phyloP scores from a whole-genome alignment of 2,329 filamentous ascomycete species.

The Aurifilum marmelostoma region DNA sequence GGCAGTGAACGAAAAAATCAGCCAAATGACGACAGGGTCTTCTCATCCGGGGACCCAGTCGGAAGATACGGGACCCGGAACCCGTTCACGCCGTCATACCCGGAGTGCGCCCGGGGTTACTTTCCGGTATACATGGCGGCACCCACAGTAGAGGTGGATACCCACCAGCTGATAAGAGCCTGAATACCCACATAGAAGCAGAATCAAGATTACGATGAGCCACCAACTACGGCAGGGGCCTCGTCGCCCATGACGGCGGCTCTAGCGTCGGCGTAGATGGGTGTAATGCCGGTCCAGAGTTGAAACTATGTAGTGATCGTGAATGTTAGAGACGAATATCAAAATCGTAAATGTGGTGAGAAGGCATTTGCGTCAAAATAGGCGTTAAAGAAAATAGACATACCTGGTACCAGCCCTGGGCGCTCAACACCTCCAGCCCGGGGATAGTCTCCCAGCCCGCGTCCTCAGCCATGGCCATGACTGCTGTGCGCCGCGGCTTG shows the following conservation, averaged over 20 bases:
- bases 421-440: conserved; percentile 85
- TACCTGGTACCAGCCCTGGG: conserved; percentile 88
- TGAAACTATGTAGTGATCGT: conserved; percentile 60
- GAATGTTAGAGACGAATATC: conserved; percentile 30
- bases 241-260: conserved; percentile 56
- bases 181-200: not conserved
- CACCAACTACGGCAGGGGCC: not conserved
- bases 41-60: not conserved
- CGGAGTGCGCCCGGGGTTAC: not conserved
- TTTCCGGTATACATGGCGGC: not conserved
- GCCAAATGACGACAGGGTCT: not conserved
- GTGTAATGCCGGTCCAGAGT: conserved; percentile 81
- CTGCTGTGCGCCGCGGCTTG: conserved; percentile 78
- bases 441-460: conserved; percentile 82
- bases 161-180: not conserved
- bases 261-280: conserved; percentile 71
- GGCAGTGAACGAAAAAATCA: not conserved
- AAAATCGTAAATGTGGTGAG: too few species aligned
- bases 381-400: conserved; percentile 40
- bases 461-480: conserved; percentile 82
- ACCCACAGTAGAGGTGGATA: not conserved
- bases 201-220: not conserved
- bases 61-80: not conserved
- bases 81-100: not conserved
- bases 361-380: too few species aligned